Evolutionary conservation across 2,329 filamentous ascomycete species (phyloP).

Genomic region (Mycosphaerella sp.): DNA sequence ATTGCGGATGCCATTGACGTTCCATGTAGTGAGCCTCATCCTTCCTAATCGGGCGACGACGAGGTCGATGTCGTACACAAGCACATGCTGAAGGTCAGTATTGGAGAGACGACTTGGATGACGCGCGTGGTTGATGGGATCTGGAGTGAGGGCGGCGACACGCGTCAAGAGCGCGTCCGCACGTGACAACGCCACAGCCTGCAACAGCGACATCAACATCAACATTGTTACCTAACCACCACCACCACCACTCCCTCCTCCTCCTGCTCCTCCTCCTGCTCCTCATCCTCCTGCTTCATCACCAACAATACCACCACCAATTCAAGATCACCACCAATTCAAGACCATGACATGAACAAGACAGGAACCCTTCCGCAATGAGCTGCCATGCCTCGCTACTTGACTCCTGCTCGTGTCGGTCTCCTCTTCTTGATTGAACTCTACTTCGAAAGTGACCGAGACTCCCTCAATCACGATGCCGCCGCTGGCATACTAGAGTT

Average conservation of each 20-base stretch:
- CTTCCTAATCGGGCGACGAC: slow-evolving; percentile 4
- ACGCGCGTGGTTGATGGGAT: neutral
- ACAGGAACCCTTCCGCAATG: neutral
- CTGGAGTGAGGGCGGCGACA: neutral
- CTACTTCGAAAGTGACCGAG: slow-evolving; percentile 46
- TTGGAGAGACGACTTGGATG: neutral
- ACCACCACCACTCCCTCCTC: no score
- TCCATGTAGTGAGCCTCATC: slow-evolving; percentile 41
- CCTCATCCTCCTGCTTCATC: no score
- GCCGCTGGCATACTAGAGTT: slow-evolving; percentile 71
- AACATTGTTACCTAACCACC: no score
- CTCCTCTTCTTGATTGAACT: slow-evolving; percentile 74
- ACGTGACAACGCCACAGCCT: neutral
- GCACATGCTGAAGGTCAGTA: neutral
- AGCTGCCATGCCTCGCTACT: slow-evolving; percentile 63
- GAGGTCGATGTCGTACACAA: neutral
- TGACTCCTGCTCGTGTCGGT: slow-evolving; percentile 84
- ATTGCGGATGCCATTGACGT: slow-evolving; percentile 51
- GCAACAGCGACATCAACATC: no score
- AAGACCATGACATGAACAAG: neutral
- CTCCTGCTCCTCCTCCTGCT: no score
- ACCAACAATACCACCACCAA: neutral
- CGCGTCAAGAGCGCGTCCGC: slow-evolving; percentile 4
- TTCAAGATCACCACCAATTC: neutral
- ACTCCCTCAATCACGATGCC: slow-evolving; percentile 17